Percentiles rank a stretch among this genome's conserved stretches.
These are phyloP conservation scores for Gynandropsis gynandra DNA, from an alignment of 345 rosid genomes.

Conservation along the genomic window DNA sequence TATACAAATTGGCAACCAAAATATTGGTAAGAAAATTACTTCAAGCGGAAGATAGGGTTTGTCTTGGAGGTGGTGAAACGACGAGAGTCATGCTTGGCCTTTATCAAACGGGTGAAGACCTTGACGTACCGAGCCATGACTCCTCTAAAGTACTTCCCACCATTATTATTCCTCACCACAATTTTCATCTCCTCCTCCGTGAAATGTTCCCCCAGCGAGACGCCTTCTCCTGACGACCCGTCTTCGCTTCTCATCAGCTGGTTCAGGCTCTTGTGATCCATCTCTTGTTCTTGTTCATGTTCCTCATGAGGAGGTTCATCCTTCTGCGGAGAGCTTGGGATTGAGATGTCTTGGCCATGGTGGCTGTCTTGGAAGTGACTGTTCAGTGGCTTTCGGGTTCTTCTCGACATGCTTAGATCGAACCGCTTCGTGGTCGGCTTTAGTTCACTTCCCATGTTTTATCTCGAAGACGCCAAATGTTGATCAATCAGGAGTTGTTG, in stretches of 20 bases:
- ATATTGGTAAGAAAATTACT: too few species aligned
- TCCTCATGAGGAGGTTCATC: constrained; percentile 11
- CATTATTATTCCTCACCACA: constrained; percentile 33
- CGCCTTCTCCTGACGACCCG: constrained; percentile 13
- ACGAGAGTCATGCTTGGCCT: constrained; percentile 35
- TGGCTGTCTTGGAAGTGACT: constrained; percentile 23
- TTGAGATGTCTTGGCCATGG: constrained; percentile 15
- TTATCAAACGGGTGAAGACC: constrained; percentile 48
- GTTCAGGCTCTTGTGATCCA: constrained; percentile 49
- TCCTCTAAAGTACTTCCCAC: constrained; percentile 43
- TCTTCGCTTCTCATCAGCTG: constrained; percentile 42
- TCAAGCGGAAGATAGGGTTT: constrained; percentile 21
- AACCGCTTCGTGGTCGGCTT: constrained; percentile 31
- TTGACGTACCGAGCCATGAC: constrained; percentile 58
- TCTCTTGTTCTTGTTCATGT: constrained; percentile 4
- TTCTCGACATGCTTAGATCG: constrained; percentile 60
- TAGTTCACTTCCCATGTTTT: constrained; percentile 40
- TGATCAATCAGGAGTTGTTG: constrained; percentile 11
- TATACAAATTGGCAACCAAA: too few species aligned
- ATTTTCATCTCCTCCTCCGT: constrained; percentile 44
- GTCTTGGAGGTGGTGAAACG: constrained; percentile 16
- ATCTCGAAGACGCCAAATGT: constrained; percentile 6
- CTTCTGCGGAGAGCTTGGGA: not conserved
- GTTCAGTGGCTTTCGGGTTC: constrained; percentile 60
- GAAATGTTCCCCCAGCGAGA: constrained; percentile 44